Evolutionary conservation across 345 rosid genomes (phyloP).

Genomic region (Melaleuca alternifolia): DNA sequence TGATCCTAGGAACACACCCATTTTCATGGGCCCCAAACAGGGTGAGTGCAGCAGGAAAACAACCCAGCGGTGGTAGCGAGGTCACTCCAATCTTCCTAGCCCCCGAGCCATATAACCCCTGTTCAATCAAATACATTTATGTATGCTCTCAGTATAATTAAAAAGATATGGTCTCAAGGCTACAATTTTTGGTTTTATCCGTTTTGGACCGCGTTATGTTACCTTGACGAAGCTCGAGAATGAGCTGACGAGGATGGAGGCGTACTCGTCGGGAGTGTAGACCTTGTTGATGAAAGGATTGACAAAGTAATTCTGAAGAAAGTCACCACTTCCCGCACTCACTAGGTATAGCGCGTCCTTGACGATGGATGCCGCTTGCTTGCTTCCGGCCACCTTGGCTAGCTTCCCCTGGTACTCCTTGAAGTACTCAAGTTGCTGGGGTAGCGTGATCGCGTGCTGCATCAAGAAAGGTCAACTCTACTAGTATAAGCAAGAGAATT

Average conservation of each 20-base stretch:
- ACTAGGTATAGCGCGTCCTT: slow-evolving; percentile 49
- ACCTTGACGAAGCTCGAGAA: slow-evolving; percentile 65
- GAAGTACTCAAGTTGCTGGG: slow-evolving; percentile 63
- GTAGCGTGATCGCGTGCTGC: slow-evolving; percentile 81
- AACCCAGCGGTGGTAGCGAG: slow-evolving; percentile 84
- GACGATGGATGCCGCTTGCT: slow-evolving; percentile 44
- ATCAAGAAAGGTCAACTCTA: not conserved
- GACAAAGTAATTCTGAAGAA: slow-evolving; percentile 72
- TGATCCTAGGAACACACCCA: slow-evolving; percentile 64
- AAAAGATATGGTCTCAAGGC: not conserved
- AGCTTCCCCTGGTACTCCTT: slow-evolving; percentile 73
- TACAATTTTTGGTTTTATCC: not conserved
- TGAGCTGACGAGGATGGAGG: slow-evolving; percentile 34
- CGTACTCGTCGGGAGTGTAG: slow-evolving; percentile 63
- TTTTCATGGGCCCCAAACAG: slow-evolving; percentile 48
- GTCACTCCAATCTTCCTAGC: slow-evolving; percentile 87
- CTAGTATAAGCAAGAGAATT: not conserved
- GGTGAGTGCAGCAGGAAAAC: slow-evolving; percentile 77
- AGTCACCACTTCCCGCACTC: slow-evolving; percentile 90
- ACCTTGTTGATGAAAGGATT: slow-evolving; percentile 55
- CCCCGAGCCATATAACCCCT: slow-evolving; percentile 57
- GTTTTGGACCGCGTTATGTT: not conserved
- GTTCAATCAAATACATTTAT: not conserved
- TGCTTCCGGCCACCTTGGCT: slow-evolving; percentile 49
- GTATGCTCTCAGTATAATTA: not conserved